A percentile compares a stretch with the other conserved stretches of the same genome.
phyloP scores from a whole-genome alignment of 2,329 filamentous ascomycete genomes.

The Claviceps pusilla region DNA sequence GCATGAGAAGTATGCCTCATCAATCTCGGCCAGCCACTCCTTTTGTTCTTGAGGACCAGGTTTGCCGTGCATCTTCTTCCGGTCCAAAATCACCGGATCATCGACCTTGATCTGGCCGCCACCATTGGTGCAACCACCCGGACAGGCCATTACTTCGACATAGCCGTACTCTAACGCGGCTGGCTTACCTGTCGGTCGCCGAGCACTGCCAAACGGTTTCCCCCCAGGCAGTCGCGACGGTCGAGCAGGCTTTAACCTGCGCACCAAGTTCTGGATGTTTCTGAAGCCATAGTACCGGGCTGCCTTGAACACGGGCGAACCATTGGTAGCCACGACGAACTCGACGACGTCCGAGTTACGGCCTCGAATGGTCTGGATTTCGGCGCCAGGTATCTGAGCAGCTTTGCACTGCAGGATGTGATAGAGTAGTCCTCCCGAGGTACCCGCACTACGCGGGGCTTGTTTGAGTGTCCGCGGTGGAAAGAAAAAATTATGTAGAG shows the following conservation, averaged over 20 bases:
- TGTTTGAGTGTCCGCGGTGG: slow-evolving; percentile 29
- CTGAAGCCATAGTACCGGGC: slow-evolving; percentile 94
- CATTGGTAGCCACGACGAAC: slow-evolving; percentile 50
- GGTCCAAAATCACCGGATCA: slow-evolving; percentile 49
- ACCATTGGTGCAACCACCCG: slow-evolving; percentile 95
- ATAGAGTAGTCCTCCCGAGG: slow-evolving; percentile 78
- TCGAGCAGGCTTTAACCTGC: slow-evolving; percentile 70
- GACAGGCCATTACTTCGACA: slow-evolving; percentile 97
- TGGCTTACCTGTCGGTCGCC: slow-evolving; percentile 35
- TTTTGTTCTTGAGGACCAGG: slow-evolving; percentile 68
- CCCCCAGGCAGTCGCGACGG: slow-evolving; percentile 68
- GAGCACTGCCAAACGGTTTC: slow-evolving; percentile 41
- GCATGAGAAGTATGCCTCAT: slow-evolving; percentile 79
- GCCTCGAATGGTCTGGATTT: slow-evolving; percentile 56
- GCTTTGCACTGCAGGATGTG: slow-evolving; percentile 68
- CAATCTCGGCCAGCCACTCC: slow-evolving; percentile 65
- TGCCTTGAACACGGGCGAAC: slow-evolving; percentile 54
- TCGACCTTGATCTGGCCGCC: slow-evolving; percentile 89
- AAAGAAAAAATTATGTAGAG: slow-evolving; percentile 61
- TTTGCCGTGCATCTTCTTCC: slow-evolving; percentile 34
- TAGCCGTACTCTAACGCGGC: slow-evolving; percentile 60
- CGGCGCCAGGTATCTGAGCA: slow-evolving; percentile 53
- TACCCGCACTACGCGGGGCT: slow-evolving; percentile 46
- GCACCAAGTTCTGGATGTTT: slow-evolving; percentile 94
- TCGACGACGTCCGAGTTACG: slow-evolving; percentile 87